phyloP scores from a whole-genome alignment of 257 asterid species.

The Capsicum chinense region DNA sequence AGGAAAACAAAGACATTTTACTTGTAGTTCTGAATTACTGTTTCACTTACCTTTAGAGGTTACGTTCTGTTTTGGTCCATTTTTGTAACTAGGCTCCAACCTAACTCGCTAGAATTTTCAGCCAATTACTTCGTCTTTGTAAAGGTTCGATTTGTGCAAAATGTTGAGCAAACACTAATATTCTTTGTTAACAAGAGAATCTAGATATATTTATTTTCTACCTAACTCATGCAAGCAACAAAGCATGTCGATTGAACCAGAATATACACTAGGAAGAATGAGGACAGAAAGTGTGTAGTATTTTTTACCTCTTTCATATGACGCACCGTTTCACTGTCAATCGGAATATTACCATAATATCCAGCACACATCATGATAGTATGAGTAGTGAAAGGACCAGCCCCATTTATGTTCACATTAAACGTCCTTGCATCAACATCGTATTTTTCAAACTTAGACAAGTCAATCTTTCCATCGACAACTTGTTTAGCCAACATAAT shows the following conservation, averaged over 20 bases:
- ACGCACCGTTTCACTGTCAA: constrained; percentile 53
- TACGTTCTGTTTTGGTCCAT: too few relatives aligned
- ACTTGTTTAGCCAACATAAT: constrained; percentile 38
- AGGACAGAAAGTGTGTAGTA: neutral
- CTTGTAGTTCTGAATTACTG: too few relatives aligned
- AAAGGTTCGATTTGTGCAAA: neutral
- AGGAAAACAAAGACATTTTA: too few relatives aligned
- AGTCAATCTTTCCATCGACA: constrained; percentile 32
- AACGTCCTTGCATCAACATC: neutral
- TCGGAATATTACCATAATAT: constrained; percentile 43
- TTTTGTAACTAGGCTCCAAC: too few relatives aligned
- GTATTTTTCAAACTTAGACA: constrained; percentile 28
- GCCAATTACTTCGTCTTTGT: neutral
- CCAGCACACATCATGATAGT: constrained; percentile 58
- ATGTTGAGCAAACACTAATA: too few relatives aligned
- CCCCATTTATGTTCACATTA: constrained; percentile 33
- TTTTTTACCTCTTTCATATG: constrained; percentile 46
- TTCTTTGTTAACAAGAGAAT: too few relatives aligned
- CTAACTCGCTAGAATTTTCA: too few relatives aligned
- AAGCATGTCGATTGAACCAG: neutral
- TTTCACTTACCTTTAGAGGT: too few relatives aligned
- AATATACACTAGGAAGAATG: neutral
- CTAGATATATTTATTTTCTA: neutral
- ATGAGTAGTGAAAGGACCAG: constrained; percentile 47
- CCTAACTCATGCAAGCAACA: neutral